These are phyloP conservation scores for Gloeophyllum trabeum DNA, from an alignment of 768 basidiomycete genomes.

Conservation along the genomic window DNA sequence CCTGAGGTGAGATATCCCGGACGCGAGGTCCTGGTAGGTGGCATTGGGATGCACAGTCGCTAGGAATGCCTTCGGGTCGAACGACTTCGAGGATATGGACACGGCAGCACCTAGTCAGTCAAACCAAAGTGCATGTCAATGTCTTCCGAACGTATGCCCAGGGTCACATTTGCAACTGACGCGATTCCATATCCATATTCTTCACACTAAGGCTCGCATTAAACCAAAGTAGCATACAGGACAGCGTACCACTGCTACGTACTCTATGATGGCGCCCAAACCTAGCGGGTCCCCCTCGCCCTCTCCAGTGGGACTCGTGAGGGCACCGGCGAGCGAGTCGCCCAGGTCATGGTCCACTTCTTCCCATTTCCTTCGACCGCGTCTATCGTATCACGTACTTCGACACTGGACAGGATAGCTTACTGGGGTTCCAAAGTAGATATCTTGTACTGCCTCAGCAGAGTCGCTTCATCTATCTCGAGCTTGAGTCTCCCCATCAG, in stretches of 20 bases:
- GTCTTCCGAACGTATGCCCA: slow-evolving; percentile 1
- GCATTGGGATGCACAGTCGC: slow-evolving; percentile 90
- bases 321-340: slow-evolving; percentile 59
- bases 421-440: slow-evolving; percentile 70
- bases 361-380: slow-evolving; percentile 71
- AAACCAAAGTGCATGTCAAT: slow-evolving; percentile 5
- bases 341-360: slow-evolving; percentile 79
- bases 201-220: slow-evolving; percentile 30
- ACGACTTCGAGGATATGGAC: slow-evolving; percentile 84
- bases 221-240: slow-evolving; percentile 5
- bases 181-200: slow-evolving; percentile 69
- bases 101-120: slow-evolving; percentile 56
- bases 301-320: slow-evolving; percentile 48
- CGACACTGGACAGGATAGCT: not conserved
- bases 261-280: slow-evolving; percentile 55
- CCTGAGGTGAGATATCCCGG: slow-evolving; percentile 64
- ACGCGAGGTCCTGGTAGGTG: slow-evolving; percentile 81
- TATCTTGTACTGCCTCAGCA: slow-evolving; percentile 85
- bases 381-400: not conserved
- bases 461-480: slow-evolving; percentile 65
- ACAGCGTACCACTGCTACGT: slow-evolving; percentile 14
- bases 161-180: slow-evolving; percentile 34
- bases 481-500: too few relatives aligned
- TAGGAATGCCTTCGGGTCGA: slow-evolving; percentile 91
- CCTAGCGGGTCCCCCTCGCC: slow-evolving; percentile 72